Evolutionary conservation across 1,284 basidiomycete genomes (phyloP), one percentile per base, ranked within the genome.

Genomic region (Ceratobasidium theobromae): DNA sequence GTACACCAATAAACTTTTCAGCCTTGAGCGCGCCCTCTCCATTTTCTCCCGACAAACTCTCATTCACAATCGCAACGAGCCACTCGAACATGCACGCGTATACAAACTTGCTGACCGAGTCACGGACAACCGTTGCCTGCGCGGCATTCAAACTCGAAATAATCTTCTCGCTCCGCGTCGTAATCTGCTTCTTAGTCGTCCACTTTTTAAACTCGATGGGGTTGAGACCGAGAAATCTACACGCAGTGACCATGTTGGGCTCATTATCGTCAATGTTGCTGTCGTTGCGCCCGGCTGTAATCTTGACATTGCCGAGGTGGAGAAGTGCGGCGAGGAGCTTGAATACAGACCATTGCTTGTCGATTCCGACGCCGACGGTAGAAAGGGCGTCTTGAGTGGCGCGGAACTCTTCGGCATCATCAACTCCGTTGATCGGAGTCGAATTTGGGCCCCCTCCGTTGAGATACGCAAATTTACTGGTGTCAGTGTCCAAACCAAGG

Each of bases 21-120:
- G 94, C 93, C 48, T 86, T 84, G 68, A 86, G 85, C 4, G 90
- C 91, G 30, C 91, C 93, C 73, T 91, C 88, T 0, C 91, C 91
- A 67, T 87, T 87, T 73, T 97, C 93, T 11, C 95, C 95, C 1
- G 93, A 87, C 75, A 98, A 81, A 77, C 91, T 95, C 76, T 97
- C 93, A 76, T 99, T 99, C 74, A 99, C 92, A 69, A 98, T 92
- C 18, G 91, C 89, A 32, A 99, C 96, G 52, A 99, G 84, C 95
- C 97, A 99, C 79, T 99, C 97, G 75, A 99, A 99, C 74, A 99
- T 81, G 76, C 94, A 98, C 8, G 95, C 95, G 79, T 99, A 99
- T 54, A 99, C 91, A 76, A 98, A 99, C 78, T 99, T 99, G 43
- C 96, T 91, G 32, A 99, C 95, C 72, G 93, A 95, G 76, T 99